Evolutionary conservation across 2,329 filamentous ascomycete genomes (phyloP), one percentile per base, ranked within the genome.

Genomic region (Elsinoe ampelina): DNA sequence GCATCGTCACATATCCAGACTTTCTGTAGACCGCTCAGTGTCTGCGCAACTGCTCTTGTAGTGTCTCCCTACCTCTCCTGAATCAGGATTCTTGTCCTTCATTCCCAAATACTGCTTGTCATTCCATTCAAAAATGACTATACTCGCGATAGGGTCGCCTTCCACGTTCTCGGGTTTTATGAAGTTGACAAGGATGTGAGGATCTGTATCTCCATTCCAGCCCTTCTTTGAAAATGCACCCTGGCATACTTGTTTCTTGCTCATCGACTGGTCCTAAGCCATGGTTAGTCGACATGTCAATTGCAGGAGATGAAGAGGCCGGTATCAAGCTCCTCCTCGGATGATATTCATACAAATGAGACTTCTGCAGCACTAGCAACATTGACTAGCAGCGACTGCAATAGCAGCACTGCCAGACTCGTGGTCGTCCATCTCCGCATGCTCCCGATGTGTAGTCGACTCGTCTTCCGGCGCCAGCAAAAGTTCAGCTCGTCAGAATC

Each of bases 101-200:
- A 86, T 79, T 42, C 92, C 91, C 61, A 98, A 83, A 57, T 92
- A 77, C 54, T 82, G 74, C 68, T 87, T 84, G 68, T 98, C 93
- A 63, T 80, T 84, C 89, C 91, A 98, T 73, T 98, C 92, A 70
- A 95, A 98, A 61, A 98, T 85, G 54, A 95, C 78, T 64, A 96
- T 73, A 70, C 89, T 95, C 62, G 90, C 85, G 42, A 89, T 77
- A 4, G 87, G 86, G 68, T 95, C 86, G 45, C 79, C 75, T 57
- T 84, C 77, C 32, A 67, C 59, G 65, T 80, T 71, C 70, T 73
- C 77, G 71, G 76, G 71, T 61, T 81, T 79, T 39, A 86, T 73
- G 66, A 95, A 95, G 68, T 89, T 89, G 70, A 89, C 80, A 63
- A 86, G 79, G 70, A 97, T 95, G 74, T 89, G 95, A 17, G 92